Conservation (phyloP, 2,329 filamentous ascomycete genomes). For the Aspergillus nomiae region DNA sequence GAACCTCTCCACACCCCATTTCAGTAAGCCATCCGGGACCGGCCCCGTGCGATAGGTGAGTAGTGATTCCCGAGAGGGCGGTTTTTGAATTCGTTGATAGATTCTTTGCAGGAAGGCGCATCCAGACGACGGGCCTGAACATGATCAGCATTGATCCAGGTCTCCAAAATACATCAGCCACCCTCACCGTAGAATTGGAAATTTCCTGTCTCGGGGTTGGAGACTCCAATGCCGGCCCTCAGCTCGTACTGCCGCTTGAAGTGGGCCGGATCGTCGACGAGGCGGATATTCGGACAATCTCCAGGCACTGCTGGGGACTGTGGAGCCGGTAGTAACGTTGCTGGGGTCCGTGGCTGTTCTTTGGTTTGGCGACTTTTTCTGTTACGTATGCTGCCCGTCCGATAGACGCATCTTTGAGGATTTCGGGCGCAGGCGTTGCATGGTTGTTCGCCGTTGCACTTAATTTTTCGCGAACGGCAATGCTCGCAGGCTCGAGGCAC, state of each 20-base stretch:
- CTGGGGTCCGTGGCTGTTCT: slow-evolving; percentile 7
- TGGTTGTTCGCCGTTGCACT: slow-evolving; percentile 16
- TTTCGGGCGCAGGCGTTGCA: slow-evolving; percentile 14
- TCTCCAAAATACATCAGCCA: too few relatives aligned
- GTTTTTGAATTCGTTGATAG: slow-evolving; percentile 17
- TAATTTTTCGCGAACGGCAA: slow-evolving; percentile 17
- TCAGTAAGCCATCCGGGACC: slow-evolving; percentile 12
- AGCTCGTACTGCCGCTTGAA: slow-evolving; percentile 19
- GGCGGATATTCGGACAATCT: slow-evolving; percentile 1
- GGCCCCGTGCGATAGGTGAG: slow-evolving; percentile 10
- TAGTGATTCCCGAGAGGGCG: slow-evolving; percentile 7
- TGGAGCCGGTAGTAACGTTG: slow-evolving; percentile 11
- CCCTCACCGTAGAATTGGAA: slow-evolving; percentile 20
- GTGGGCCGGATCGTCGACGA: slow-evolving; percentile 13
- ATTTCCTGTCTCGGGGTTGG: slow-evolving; percentile 14
- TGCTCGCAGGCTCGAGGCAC: slow-evolving; percentile 17
- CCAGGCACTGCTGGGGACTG: neutral
- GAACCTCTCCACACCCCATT: slow-evolving; percentile 18
- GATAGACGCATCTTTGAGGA: slow-evolving; percentile 11
- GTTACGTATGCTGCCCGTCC: slow-evolving; percentile 13
- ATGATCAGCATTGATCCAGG: neutral
- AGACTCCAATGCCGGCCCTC: slow-evolving; percentile 17
- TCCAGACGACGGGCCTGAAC: slow-evolving; percentile 17
- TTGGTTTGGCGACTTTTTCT: slow-evolving; percentile 10
- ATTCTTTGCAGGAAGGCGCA: slow-evolving; percentile 19